Base-by-base conservation (phyloP, 805 yeast species). In the Kurtzmaniella fragi region DNA sequence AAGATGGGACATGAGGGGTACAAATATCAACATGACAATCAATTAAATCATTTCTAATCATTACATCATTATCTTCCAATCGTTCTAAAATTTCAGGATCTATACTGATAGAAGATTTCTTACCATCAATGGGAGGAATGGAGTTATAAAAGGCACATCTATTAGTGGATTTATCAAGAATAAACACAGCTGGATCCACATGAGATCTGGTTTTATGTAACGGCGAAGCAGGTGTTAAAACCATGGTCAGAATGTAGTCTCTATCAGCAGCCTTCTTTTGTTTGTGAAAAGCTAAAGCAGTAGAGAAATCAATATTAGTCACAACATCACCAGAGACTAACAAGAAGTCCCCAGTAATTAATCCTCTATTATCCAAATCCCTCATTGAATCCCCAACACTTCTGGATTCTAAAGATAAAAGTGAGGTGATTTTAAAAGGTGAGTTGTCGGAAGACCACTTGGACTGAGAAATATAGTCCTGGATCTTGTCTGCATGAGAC, bases 361-460 rank as follows among this genome's bases (percentile, higher is more conserved):
- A 67, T 5, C 96, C 96, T 50, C 95, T 73, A 44, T 86, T 82
- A 59, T 93, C 99, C 42, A 93, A 67, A 56, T 91, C 98, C 59
- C 99, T 76, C 95, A 93, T 86, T 15, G 95, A 95, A 64, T 93
- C 99, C 48, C 99, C 99, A 9, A 91, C 95, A 20, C 95, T 85
- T 59, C 90, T 69, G 9, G 93, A 81, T 59, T 91, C 96, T 35
- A 88, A 78, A 17, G 95, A 79, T 71, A 85, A 75, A 38, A 91
- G 77, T 2, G 95, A 84, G 35, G 79, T 77, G 33, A 93, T 75
- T 40, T 77, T 75, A 60, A 93, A 91, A 1, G 97, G 96, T 2
- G 95, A 78, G 55, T 81, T 77, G 1, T 79, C 70, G 13, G 68
- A 53, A 26, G 65, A 68, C 93, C 93, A 85, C 54, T 80, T 82